Percentiles rank a stretch among this genome's conserved stretches.
These are phyloP conservation scores for Piper longum DNA, from an alignment of 164 flowering plant genomes.

Conservation along the genomic window DNA sequence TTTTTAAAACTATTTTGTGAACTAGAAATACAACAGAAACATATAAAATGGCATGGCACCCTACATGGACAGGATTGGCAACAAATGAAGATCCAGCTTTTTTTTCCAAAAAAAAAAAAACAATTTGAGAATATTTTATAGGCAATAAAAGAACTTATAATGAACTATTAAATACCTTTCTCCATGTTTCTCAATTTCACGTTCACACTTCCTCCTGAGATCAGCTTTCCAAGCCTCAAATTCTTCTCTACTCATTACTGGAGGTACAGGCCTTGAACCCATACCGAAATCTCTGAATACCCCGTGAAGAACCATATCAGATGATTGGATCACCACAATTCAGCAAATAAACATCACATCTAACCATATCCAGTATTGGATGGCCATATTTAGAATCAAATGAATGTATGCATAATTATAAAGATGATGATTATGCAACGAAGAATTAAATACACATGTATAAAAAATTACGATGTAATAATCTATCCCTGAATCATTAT, in stretches of 20 bases:
- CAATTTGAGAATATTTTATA: too few species aligned
- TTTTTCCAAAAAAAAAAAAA: too few species aligned
- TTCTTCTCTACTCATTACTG: constrained; percentile 71
- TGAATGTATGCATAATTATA: neutral
- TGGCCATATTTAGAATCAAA: neutral
- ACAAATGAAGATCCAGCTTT: too few species aligned
- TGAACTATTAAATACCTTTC: constrained; percentile 21
- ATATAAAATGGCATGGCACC: too few species aligned
- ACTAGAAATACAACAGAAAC: too few species aligned
- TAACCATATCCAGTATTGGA: too few species aligned
- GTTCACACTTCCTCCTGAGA: constrained; percentile 56
- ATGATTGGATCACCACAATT: neutral
- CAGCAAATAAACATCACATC: neutral
- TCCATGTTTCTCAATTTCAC: constrained; percentile 51
- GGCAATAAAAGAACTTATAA: neutral
- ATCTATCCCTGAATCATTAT: constrained; percentile 43
- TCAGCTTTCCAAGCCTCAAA: constrained; percentile 89
- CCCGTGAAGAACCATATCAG: constrained; percentile 20
- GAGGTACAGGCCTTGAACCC: constrained; percentile 40
- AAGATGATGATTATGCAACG: neutral
- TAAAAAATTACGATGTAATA: too few species aligned
- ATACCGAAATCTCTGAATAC: constrained; percentile 56
- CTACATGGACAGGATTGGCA: too few species aligned
- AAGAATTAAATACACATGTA: too few species aligned
- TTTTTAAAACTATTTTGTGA: too few species aligned